Conservation (phyloP, 345 rosid species). For the Hibiscus tridactylites region DNA sequence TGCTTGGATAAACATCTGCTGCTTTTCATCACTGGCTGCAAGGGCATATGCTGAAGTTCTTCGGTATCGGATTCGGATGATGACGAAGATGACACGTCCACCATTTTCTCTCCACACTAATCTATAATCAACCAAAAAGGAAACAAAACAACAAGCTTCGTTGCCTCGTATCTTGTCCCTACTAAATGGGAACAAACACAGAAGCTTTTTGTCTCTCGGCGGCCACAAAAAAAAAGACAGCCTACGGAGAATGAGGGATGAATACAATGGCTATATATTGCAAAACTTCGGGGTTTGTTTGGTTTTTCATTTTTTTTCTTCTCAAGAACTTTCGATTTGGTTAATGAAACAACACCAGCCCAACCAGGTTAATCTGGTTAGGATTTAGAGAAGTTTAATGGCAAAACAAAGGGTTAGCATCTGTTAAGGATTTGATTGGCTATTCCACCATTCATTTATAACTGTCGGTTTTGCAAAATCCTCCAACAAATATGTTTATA, state of each 20-base stretch:
- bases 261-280: neutral
- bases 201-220: neutral
- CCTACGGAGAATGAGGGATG: constrained; percentile 29
- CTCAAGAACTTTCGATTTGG: neutral
- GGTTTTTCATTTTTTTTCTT: no score
- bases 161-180: neutral
- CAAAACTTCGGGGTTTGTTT: neutral
- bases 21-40: constrained; percentile 35
- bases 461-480: neutral
- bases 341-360: constrained; percentile 4
- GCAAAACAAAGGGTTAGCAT: neutral
- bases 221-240: constrained; percentile 17
- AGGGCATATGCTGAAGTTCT: constrained; percentile 37
- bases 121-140: neutral
- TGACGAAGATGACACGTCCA: neutral
- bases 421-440: neutral
- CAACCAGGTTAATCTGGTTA: neutral
- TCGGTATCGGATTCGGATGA: constrained; percentile 18
- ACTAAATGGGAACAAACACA: neutral
- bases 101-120: neutral
- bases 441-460: neutral
- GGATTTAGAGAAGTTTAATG: neutral
- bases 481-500: neutral
- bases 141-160: neutral
- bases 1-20: constrained; percentile 56